Evolutionary conservation across 139 green algal genomes (phyloP).

Genomic region (Haematococcus sp.): DNA sequence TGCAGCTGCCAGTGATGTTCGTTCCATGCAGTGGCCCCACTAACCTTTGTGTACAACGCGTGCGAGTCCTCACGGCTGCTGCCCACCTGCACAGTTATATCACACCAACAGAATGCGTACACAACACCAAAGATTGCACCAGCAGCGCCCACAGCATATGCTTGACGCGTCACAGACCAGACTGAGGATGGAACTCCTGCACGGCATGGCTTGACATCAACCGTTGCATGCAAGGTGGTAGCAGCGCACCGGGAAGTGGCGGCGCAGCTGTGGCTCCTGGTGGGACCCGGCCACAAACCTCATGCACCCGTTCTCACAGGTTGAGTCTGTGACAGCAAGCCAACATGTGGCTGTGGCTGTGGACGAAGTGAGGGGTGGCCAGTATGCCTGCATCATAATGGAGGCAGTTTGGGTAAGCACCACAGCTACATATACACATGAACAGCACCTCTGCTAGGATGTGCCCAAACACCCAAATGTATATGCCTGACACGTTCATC

Average conservation of each 20-base stretch:
- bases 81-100: constrained; percentile 24
- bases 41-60: constrained; percentile 38
- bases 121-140: too few relatives aligned
- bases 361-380: constrained; percentile 46
- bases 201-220: too few relatives aligned
- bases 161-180: too few relatives aligned
- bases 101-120: too few relatives aligned
- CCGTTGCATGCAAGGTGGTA: neutral
- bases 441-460: too few relatives aligned
- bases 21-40: too few relatives aligned
- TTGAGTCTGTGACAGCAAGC: constrained; percentile 56
- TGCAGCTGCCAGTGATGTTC: too few relatives aligned
- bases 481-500: too few relatives aligned
- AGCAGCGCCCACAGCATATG: too few relatives aligned
- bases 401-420: constrained; percentile 16
- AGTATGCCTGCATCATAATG: constrained; percentile 38
- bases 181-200: too few relatives aligned
- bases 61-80: constrained; percentile 49
- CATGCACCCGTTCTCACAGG: constrained; percentile 65
- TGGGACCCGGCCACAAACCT: constrained; percentile 60
- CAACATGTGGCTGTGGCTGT: constrained; percentile 64
- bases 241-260: constrained; percentile 47
- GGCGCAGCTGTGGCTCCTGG: constrained; percentile 43
- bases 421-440: too few relatives aligned
- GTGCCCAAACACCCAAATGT: too few relatives aligned